Percentiles rank a stretch among this genome's conserved stretches.
Evolutionary conservation across 2,329 filamentous ascomycete species (phyloP).

Genomic region (Colletotrichum destructivum): DNA sequence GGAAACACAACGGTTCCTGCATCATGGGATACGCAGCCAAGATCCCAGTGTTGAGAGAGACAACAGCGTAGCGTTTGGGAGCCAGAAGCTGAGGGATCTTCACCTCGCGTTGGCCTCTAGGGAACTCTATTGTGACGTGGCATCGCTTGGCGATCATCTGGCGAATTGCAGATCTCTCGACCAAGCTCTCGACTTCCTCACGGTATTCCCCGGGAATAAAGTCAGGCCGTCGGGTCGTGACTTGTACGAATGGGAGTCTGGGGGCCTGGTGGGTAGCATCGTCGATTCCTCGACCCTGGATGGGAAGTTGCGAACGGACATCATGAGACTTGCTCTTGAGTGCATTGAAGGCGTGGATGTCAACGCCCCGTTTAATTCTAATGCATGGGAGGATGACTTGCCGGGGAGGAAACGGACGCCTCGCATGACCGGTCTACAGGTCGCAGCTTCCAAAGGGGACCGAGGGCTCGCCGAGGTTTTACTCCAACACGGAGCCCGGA

Average conservation of each 20-base stretch:
- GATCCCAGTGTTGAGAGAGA: neutral
- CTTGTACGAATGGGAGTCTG: slow-evolving; percentile 6
- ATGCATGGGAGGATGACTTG: slow-evolving; percentile 14
- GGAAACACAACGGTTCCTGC: slow-evolving; percentile 6
- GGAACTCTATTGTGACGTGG: neutral
- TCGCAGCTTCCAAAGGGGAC: slow-evolving; percentile 8
- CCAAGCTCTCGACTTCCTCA: slow-evolving; percentile 3
- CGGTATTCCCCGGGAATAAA: neutral
- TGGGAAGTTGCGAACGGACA: slow-evolving; percentile 1
- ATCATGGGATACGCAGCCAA: slow-evolving; percentile 12
- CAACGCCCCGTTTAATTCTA: slow-evolving; percentile 1
- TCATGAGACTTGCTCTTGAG: slow-evolving; percentile 8
- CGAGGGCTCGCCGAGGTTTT: slow-evolving; percentile 7
- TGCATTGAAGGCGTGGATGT: slow-evolving; percentile 4
- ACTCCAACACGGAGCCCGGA: neutral
- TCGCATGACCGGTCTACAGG: neutral
- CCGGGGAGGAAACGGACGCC: neutral
- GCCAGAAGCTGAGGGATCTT: neutral
- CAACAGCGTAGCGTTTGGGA: neutral
- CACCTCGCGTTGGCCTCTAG: neutral
- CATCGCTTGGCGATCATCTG: neutral
- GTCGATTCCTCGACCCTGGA: neutral
- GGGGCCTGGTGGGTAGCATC: slow-evolving; percentile 6
- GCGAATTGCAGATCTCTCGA: neutral
- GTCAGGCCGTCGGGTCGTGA: neutral